Evolutionary conservation across 441 rosid genomes (phyloP).

Genomic region (Pelargonium myrrhifolium): DNA sequence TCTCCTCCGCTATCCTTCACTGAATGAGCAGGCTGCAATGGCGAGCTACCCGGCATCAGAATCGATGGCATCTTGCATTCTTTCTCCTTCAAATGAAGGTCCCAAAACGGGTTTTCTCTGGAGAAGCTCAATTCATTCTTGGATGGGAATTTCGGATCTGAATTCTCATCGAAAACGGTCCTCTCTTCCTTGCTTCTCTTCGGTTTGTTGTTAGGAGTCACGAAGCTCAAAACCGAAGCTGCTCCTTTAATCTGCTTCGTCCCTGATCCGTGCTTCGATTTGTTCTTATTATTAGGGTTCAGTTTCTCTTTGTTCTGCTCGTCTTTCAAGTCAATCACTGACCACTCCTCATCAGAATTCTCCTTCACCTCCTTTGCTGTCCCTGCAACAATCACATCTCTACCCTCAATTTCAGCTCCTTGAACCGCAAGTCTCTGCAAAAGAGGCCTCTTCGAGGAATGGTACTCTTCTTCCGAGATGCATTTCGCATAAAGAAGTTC

Average conservation of each 20-base stretch:
- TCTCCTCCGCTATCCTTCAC: too few relatives aligned
- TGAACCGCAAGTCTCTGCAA: constrained; percentile 59
- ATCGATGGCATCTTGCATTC: constrained; percentile 41
- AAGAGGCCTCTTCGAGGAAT: constrained; percentile 62
- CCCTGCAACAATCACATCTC: constrained; percentile 34
- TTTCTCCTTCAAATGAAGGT: constrained; percentile 23
- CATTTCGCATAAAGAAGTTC: constrained; percentile 66
- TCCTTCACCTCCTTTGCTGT: constrained; percentile 22
- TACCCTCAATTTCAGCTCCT: constrained; percentile 60
- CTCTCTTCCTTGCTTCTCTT: constrained; percentile 30
- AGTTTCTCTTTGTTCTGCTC: constrained; percentile 36
- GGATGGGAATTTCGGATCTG: neutral
- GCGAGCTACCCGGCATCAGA: constrained; percentile 44
- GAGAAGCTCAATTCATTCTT: constrained; percentile 13
- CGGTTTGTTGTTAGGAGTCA: constrained; percentile 30
- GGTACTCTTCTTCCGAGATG: constrained; percentile 57
- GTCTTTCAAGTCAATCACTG: constrained; percentile 58
- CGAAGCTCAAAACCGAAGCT: constrained; percentile 44
- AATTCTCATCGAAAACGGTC: constrained; percentile 39
- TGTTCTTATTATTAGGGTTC: constrained; percentile 28
- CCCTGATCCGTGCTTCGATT: constrained; percentile 28
- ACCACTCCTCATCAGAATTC: constrained; percentile 56
- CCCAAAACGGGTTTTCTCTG: constrained; percentile 39
- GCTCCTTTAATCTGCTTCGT: constrained; percentile 59
- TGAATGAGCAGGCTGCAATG: constrained; percentile 22